Evolutionary conservation across 2,329 filamentous ascomycete genomes (phyloP), one percentile per base, ranked within the genome.

Genomic region (Alternaria sp.): DNA sequence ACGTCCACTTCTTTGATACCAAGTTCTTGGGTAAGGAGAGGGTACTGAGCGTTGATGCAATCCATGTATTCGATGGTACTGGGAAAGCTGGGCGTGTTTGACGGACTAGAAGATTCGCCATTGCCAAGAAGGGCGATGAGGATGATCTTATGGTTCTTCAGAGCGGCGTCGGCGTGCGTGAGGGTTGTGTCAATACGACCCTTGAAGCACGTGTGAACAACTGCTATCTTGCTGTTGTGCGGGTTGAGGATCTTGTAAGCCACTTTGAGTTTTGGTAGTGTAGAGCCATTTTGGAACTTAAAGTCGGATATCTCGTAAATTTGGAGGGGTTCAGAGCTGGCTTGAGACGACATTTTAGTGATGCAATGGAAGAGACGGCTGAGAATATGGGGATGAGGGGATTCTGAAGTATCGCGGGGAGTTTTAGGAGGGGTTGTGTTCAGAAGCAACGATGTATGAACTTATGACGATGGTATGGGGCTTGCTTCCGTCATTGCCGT

Each of bases 181-280:
- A 84, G 66, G 1, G 85, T 87, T 2, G 74, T 79, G 30, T 81
- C 79, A 18, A 88, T 80, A 9, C 79, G 79, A 25, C 86, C 86
- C 5, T 82, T 80, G 69, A 85, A 88, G 71, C 85, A 88, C 2
- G 85, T 87, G 25, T 83, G 81, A 12, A 88, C 80, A 14, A 87
- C 71, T 8, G 72, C 71, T 28, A 72, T 59, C 43, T 73, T 70
- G 14, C 57, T 60, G 28, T 68, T 64, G 12, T 66, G 63, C 0
- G 68, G 67, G 25, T 74, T 73, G 45, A 73, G 59, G 49, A 72
- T 64, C 30, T 65, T 64, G 60, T 74, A 74, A 5, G 72, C 70
- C 8, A 73, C 16, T 5, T 50, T 60, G 25, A 68, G 53, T 8
- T 48, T 57, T 36, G 68, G 61, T 12, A 70, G 44, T 2, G 57